These are phyloP conservation scores for Closterium sp. DNA, from an alignment of 139 green algal genomes.

Conservation along the genomic window DNA sequence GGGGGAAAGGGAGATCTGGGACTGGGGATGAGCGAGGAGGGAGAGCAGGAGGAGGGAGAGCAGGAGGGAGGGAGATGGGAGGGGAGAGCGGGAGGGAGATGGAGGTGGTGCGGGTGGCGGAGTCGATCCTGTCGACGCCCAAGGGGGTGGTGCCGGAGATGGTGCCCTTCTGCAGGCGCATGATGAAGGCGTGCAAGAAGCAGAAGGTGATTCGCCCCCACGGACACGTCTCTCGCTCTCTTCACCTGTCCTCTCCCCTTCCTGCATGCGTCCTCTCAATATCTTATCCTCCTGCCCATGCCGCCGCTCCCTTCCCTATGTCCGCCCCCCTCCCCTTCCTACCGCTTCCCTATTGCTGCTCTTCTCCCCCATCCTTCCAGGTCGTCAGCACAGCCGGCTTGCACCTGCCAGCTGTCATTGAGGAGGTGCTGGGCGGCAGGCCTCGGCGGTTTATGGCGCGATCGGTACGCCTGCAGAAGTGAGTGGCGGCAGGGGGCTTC, in stretches of 20 bases:
- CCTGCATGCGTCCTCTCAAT: too few relatives aligned
- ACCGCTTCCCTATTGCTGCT: too few relatives aligned
- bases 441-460: neutral
- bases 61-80: too few relatives aligned
- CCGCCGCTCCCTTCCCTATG: neutral
- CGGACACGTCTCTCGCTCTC: too few relatives aligned
- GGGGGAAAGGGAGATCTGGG: neutral
- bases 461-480: neutral
- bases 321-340: neutral
- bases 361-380: neutral
- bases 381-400: neutral
- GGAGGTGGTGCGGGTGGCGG: neutral
- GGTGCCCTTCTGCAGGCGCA: neutral
- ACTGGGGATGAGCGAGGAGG: neutral
- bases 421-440: neutral
- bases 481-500: neutral
- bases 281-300: too few relatives aligned
- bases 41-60: neutral
- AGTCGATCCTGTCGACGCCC: conserved; percentile 2
- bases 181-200: neutral
- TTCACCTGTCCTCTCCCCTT: too few relatives aligned
- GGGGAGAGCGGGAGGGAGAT: neutral
- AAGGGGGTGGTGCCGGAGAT: conserved; percentile 2
- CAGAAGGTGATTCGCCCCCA: neutral
- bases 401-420: neutral